These are phyloP conservation scores for Colletotrichum gloeosporioides DNA, from an alignment of 2,329 filamentous ascomycete genomes.

Conservation along the genomic window DNA sequence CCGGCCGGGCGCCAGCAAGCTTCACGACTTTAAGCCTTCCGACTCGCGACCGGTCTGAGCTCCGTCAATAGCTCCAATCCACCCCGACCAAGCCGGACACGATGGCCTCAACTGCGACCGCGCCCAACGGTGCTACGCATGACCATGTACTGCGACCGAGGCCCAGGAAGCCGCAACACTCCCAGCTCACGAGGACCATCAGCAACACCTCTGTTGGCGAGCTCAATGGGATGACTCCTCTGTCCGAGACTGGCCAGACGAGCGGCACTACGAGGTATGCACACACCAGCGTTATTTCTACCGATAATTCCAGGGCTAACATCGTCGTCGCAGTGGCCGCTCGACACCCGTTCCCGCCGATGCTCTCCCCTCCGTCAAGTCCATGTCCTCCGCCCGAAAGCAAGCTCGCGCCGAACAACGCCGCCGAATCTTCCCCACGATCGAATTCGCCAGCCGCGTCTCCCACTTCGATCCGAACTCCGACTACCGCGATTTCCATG, in stretches of 20 bases:
- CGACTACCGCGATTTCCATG: constrained; percentile 92
- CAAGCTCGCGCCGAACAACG: constrained; percentile 82
- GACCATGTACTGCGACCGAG: constrained; percentile 55
- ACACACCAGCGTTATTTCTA: not conserved
- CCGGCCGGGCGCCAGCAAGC: not conserved
- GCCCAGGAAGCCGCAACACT: constrained; percentile 54
- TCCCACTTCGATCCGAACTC: constrained; percentile 95
- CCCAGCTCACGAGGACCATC: constrained; percentile 34
- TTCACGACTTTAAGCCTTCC: not conserved
- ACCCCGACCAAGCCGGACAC: not conserved
- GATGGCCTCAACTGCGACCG: constrained; percentile 12
- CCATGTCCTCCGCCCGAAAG: constrained; percentile 83
- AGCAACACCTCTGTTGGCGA: constrained; percentile 21
- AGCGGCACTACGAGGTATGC: constrained; percentile 20
- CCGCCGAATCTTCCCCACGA: constrained; percentile 87
- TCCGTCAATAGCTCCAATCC: not conserved
- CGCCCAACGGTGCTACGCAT: constrained; percentile 23
- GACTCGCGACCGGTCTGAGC: not conserved
- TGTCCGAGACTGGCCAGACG: constrained; percentile 12
- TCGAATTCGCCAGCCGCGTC: constrained; percentile 87
- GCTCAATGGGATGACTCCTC: constrained; percentile 1
- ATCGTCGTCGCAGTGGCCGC: constrained; percentile 63
- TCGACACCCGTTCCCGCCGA: constrained; percentile 87
- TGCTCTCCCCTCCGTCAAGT: constrained; percentile 90
- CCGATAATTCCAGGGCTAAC: not conserved